A percentile compares a stretch with the other conserved stretches of the same genome.
Conservation (phyloP, 2,329 filamentous ascomycete genomes). For the Sporothrix euskadiensis region DNA sequence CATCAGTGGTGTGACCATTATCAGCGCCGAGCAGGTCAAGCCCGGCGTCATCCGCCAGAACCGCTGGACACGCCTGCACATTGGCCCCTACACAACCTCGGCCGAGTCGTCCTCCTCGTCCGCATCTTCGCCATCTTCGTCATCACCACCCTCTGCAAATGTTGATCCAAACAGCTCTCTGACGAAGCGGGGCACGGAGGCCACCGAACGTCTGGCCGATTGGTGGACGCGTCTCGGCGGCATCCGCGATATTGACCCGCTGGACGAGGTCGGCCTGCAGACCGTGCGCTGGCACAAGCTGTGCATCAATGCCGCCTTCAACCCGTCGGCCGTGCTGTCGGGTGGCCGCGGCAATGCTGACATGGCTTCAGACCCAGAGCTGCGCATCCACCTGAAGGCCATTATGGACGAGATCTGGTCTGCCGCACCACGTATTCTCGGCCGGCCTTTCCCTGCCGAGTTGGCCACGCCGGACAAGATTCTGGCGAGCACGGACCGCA, state of each 20-base stretch:
- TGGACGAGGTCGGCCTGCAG: conserved; percentile 65
- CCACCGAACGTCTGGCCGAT: conserved; percentile 53
- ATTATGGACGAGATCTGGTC: conserved; percentile 70
- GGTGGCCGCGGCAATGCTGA: conserved; percentile 65
- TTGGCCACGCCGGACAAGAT: conserved; percentile 65
- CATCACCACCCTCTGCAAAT: neutral
- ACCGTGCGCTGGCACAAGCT: conserved; percentile 75
- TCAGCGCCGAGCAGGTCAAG: conserved; percentile 65
- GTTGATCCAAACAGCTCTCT: conserved; percentile 13
- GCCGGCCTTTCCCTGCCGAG: conserved; percentile 58
- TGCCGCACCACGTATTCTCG: conserved; percentile 63
- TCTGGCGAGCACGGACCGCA: conserved; percentile 62
- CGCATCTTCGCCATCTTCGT: neutral
- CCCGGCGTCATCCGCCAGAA: conserved; percentile 68
- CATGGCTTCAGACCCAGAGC: conserved; percentile 63
- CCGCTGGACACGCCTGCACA: conserved; percentile 70
- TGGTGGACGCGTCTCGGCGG: conserved; percentile 59
- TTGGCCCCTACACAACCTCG: conserved; percentile 63
- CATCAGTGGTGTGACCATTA: conserved; percentile 67
- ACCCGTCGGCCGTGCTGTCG: conserved; percentile 68
- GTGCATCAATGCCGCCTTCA: conserved; percentile 74
- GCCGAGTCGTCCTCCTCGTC: conserved; percentile 30
- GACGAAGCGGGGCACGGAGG: conserved; percentile 40
- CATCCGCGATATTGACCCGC: conserved; percentile 62
- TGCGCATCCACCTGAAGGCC: conserved; percentile 61